Conservation (phyloP, 169 alveolate species). For the Eimeria sp. region DNA sequence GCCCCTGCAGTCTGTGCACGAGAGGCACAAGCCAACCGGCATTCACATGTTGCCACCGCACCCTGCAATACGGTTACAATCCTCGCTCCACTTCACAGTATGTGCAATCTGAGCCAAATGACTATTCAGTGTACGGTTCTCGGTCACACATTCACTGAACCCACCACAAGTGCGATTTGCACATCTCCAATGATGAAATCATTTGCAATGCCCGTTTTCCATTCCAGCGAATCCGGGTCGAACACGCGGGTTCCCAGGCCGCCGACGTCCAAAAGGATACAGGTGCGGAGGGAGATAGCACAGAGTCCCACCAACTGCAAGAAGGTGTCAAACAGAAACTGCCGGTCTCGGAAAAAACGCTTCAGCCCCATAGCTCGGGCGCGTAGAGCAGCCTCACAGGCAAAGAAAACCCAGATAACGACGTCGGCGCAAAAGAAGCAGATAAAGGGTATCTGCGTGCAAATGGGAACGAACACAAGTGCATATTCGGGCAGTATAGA, state of each 20-base stretch:
- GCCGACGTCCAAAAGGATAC: slow-evolving; percentile 47
- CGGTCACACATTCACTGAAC: background rate
- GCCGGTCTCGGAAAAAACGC: slow-evolving; percentile 41
- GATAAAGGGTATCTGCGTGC: slow-evolving; percentile 61
- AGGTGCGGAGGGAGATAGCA: slow-evolving; percentile 66
- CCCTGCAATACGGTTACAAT: background rate
- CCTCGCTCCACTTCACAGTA: background rate
- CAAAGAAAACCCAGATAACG: slow-evolving; percentile 51
- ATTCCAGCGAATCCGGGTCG: slow-evolving; percentile 59
- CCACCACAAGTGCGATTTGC: slow-evolving; percentile 52
- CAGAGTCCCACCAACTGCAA: slow-evolving; percentile 73
- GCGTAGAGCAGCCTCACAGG: slow-evolving; percentile 69
- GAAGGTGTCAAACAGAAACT: slow-evolving; percentile 63
- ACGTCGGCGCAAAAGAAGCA: slow-evolving; percentile 57
- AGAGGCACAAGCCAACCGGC: background rate
- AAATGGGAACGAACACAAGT: background rate
- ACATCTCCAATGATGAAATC: slow-evolving; percentile 59
- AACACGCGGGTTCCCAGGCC: slow-evolving; percentile 77
- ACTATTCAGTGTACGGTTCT: background rate
- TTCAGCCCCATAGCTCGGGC: slow-evolving; percentile 57
- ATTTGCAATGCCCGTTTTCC: slow-evolving; percentile 49
- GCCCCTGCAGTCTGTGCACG: background rate
- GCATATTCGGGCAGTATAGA: background rate
- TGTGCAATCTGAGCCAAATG: background rate
- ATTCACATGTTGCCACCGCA: background rate